Evolutionary conservation across 768 basidiomycete genomes (phyloP).

Genomic region (Ramaria sp.): DNA sequence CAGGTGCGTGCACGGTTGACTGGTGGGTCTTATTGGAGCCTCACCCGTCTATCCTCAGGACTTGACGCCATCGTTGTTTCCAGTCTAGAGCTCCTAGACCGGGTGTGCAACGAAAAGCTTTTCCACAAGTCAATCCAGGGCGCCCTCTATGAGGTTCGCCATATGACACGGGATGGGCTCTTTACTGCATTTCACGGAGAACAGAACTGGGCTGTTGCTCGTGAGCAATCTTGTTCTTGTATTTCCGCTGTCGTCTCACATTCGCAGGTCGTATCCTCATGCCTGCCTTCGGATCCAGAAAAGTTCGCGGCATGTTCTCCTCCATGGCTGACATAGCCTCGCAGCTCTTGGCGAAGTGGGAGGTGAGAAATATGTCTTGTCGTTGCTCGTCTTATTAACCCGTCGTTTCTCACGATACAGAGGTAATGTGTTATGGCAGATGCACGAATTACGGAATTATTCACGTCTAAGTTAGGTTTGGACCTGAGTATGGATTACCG

Average conservation of each 20-base stretch:
- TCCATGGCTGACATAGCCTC: constrained; percentile 36
- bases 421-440: background rate
- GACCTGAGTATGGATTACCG: constrained; percentile 29
- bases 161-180: constrained; percentile 30
- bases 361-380: background rate
- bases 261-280: constrained; percentile 27
- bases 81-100: constrained; percentile 28
- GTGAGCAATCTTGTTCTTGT: constrained; percentile 17
- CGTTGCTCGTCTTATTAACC: background rate
- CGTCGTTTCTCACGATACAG: background rate
- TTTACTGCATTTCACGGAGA: constrained; percentile 33
- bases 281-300: constrained; percentile 31
- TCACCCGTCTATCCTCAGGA: constrained; percentile 14
- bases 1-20: constrained; percentile 17
- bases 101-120: constrained; percentile 31
- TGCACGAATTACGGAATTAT: background rate
- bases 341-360: constrained; percentile 17
- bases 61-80: constrained; percentile 19
- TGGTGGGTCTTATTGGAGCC: background rate
- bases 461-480: constrained; percentile 25
- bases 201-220: constrained; percentile 37
- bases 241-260: constrained; percentile 12
- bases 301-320: constrained; percentile 35
- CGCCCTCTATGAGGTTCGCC: constrained; percentile 24
- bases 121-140: constrained; percentile 31